phyloP scores from a whole-genome alignment of 176 grass and related monocot species.

The Aechmea fasciata region DNA sequence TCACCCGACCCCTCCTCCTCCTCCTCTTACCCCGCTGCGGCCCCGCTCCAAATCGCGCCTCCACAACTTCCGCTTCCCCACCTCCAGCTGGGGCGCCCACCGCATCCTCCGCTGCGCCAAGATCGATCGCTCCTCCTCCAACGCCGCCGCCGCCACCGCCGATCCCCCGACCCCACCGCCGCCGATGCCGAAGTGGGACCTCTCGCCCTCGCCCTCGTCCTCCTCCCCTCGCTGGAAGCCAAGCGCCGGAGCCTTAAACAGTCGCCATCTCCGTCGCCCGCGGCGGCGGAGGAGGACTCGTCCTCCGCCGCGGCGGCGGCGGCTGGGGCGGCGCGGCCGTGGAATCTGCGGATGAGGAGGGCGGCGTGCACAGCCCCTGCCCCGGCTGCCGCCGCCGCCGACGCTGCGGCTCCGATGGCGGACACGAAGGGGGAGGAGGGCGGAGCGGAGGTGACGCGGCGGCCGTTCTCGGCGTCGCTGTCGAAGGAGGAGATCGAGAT shows the following conservation, averaged over 20 bases:
- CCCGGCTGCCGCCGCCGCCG: background rate
- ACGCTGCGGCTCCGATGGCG: background rate
- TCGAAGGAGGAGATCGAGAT: constrained; percentile 15
- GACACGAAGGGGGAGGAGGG: background rate
- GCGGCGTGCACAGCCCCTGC: constrained; percentile 12
- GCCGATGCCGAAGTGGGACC: no score
- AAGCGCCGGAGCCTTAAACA: no score
- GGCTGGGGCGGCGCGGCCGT: background rate
- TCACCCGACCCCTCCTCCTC: background rate
- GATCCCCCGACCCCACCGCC: no score
- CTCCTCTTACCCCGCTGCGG: background rate
- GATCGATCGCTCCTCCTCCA: no score
- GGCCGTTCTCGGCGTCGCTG: background rate
- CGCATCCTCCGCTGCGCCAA: background rate
- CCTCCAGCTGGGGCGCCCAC: background rate
- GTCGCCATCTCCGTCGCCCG: no score
- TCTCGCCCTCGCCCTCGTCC: no score
- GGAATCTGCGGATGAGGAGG: constrained; percentile 18
- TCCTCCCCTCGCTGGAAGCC: no score
- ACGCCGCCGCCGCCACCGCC: no score
- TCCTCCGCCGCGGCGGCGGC: background rate
- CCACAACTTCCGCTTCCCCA: background rate
- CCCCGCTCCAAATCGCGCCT: background rate
- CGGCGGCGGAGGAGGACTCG: no score
- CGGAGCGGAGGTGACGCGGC: background rate